phyloP scores from a whole-genome alignment of 2,329 filamentous ascomycete species.

The Colletotrichum lentis region DNA sequence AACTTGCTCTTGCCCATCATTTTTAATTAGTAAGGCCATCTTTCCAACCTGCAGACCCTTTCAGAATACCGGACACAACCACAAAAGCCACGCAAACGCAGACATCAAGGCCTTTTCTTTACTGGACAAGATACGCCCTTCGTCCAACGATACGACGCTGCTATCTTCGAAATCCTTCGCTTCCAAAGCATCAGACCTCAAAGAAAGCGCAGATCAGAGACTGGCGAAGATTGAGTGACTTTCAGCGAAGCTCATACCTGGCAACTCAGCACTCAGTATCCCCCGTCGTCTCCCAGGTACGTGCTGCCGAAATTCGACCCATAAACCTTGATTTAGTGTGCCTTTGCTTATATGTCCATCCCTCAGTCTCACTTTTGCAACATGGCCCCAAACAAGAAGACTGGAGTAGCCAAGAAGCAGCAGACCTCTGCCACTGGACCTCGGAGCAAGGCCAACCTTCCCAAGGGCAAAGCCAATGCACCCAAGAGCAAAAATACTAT shows the following conservation, averaged over 20 bases:
- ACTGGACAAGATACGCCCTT: not conserved
- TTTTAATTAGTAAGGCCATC: not conserved
- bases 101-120: not conserved
- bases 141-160: not conserved
- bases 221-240: not conserved
- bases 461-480: not conserved
- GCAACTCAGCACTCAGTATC: too few relatives aligned
- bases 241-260: not conserved
- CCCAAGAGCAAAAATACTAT: not conserved
- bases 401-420: slow-evolving; percentile 3
- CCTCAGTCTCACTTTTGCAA: not conserved
- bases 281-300: not conserved
- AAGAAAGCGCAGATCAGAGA: not conserved
- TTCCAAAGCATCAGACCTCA: not conserved
- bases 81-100: not conserved
- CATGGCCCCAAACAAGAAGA: slow-evolving; percentile 13
- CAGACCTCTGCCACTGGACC: not conserved
- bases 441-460: not conserved
- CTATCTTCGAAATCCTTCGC: not conserved
- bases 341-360: not conserved
- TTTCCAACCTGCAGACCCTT: not conserved
- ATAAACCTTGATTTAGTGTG: not conserved
- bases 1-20: not conserved
- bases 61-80: not conserved
- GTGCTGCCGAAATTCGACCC: not conserved